Evolutionary conservation across 306 rosid species (phyloP).

Genomic region (Trichosanthes cucumerina): DNA sequence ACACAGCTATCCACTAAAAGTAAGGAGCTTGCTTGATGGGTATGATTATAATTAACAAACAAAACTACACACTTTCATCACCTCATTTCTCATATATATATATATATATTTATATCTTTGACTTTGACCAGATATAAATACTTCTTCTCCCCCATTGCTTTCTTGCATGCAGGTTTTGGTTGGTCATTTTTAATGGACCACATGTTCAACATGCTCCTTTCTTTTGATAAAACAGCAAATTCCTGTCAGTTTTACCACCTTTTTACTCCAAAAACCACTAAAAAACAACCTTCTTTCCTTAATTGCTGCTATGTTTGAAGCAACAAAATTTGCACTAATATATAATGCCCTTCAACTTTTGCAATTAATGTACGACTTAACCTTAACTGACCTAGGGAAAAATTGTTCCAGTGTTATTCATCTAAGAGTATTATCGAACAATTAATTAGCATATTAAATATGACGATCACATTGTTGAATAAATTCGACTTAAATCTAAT

Average conservation of each 20-base stretch:
- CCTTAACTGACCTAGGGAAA: background rate
- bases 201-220: slow-evolving; percentile 3
- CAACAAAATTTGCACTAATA: slow-evolving; percentile 1
- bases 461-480: background rate
- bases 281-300: slow-evolving; percentile 3
- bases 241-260: background rate
- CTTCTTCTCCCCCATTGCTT: slow-evolving; percentile 1
- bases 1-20: background rate
- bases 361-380: background rate
- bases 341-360: background rate
- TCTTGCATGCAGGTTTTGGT: slow-evolving; percentile 6
- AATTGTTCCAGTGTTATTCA: background rate
- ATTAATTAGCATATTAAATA: background rate
- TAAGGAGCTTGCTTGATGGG: background rate
- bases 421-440: too few species aligned
- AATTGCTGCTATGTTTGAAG: slow-evolving; percentile 2
- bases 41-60: background rate
- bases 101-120: background rate
- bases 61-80: background rate
- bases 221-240: background rate
- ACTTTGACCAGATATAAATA: background rate
- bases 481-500: background rate
- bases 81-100: background rate
- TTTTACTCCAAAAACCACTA: background rate
- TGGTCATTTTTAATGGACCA: background rate